phyloP scores from a whole-genome alignment of 2,329 filamentous ascomycete genomes.

The Parafenestella ontariensis region DNA sequence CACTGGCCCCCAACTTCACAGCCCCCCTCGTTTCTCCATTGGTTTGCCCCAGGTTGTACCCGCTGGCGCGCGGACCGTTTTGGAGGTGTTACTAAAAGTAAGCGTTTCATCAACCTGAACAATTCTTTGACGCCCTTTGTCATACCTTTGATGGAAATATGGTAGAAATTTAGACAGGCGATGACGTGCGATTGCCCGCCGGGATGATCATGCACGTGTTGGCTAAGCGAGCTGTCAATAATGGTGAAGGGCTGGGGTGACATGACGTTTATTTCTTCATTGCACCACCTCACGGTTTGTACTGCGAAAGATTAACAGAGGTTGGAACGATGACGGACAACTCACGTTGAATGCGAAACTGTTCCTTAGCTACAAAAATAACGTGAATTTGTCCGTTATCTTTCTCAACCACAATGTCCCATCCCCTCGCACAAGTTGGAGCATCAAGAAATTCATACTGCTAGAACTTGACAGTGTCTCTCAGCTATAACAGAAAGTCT shows the following conservation, averaged over 20 bases:
- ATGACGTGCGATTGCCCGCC: slow-evolving; percentile 1
- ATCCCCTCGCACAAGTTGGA: too few relatives aligned
- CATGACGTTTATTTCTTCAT: too few relatives aligned
- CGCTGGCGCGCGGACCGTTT: background rate
- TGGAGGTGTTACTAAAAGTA: background rate
- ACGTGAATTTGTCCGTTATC: too few relatives aligned
- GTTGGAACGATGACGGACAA: too few relatives aligned
- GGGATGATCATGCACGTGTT: background rate
- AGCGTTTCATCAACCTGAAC: background rate
- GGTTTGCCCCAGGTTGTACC: background rate
- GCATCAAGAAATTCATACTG: too few relatives aligned
- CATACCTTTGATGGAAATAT: background rate
- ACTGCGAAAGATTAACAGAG: too few relatives aligned
- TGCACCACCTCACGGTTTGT: too few relatives aligned
- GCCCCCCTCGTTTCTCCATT: slow-evolving; percentile 5
- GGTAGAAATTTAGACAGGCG: background rate
- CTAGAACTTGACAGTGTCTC: background rate
- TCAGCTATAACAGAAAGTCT: too few relatives aligned
- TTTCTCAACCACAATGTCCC: too few relatives aligned
- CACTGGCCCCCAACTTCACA: slow-evolving; percentile 9
- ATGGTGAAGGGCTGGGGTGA: too few relatives aligned
- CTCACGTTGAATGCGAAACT: too few relatives aligned
- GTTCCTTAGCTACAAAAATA: too few relatives aligned
- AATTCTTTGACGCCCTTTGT: background rate
- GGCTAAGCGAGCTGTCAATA: background rate